These are phyloP conservation scores for Penicillium daleae DNA, from an alignment of 495 filamentous ascomycete genomes.

Conservation along the genomic window DNA sequence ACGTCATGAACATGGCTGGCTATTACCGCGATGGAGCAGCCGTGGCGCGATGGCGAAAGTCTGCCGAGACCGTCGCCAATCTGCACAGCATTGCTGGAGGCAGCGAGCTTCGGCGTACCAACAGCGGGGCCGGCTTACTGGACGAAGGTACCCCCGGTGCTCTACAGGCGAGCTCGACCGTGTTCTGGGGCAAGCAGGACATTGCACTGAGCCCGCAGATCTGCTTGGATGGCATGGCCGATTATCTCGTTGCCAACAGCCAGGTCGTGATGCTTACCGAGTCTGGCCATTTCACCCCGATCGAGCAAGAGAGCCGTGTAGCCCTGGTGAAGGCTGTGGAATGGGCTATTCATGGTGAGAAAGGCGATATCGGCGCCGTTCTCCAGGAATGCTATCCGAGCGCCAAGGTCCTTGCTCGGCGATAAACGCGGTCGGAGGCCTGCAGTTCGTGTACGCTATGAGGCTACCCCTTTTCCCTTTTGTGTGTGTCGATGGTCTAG, in stretches of 20 bases:
- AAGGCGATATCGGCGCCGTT: conserved; percentile 38
- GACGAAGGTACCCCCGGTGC: conserved; percentile 48
- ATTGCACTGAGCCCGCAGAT: conserved; percentile 41
- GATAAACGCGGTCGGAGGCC: conserved; percentile 28
- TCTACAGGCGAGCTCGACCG: conserved; percentile 51
- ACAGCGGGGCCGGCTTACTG: conserved; percentile 48
- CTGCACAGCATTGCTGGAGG: conserved; percentile 45
- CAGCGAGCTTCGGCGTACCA: conserved; percentile 29
- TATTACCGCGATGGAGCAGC: conserved; percentile 55
- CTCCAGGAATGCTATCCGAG: conserved; percentile 36
- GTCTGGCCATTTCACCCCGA: conserved; percentile 48
- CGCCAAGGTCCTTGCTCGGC: conserved; percentile 38
- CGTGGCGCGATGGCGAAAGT: conserved; percentile 48
- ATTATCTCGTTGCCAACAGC: conserved; percentile 44
- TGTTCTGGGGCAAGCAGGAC: conserved; percentile 58
- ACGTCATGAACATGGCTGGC: conserved; percentile 46
- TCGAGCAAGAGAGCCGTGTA: conserved; percentile 43
- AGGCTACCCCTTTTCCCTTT: too few species aligned
- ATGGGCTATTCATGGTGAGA: conserved; percentile 44
- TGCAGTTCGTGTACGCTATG: too few species aligned
- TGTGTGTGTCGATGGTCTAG: not conserved
- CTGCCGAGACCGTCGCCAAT: conserved; percentile 47
- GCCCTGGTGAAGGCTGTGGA: conserved; percentile 39
- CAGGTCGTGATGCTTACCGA: conserved; percentile 46
- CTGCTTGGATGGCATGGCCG: conserved; percentile 47